Base-by-base conservation (phyloP, 2,329 filamentous ascomycete species). In the Fusarium equiseti region DNA sequence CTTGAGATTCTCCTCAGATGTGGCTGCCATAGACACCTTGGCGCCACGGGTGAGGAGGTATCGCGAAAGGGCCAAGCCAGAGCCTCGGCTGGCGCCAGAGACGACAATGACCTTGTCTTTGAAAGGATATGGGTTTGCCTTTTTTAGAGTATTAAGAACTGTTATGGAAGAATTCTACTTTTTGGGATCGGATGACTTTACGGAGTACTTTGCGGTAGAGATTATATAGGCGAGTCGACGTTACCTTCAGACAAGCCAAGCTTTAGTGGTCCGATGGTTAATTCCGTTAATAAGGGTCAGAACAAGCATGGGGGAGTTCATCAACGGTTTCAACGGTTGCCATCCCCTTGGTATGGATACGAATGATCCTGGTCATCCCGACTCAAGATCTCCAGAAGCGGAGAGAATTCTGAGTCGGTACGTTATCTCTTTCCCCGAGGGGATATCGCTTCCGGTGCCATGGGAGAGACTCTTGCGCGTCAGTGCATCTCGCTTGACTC, bases 101-200 rank as follows among this genome's bases (percentile, higher is more conserved):
- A 93, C 84, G 60, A 91, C 87, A 70, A 92, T 86, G 27, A 87
- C 88, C 77, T 92, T 91, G 11, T 73, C 67, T 50, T 72, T 49
- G 31, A 76, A 76, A 18, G 71, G 73, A 26, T 73, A 75, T 4
- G 56, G 73, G 65, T 60, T 64, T 42, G 73, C 73, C 73, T 75
- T 75, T 40, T 46, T 72, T 20, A 10, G 15, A 8, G 2, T 13
- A 16, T 10, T 3, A 2, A n/a, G 32, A 18, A 20, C n/a, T 31
- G 35, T 40, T 43, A 12, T 7, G 2, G n/a, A 46, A n/a, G n/a
- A 35, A 50, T 40, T 16, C 15, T 40, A 27, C 56, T 18, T 50
- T 45, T 24, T 51, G 49, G 43, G 11, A 22, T 22, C 4, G 11
- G n/a, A 32, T 22, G 10, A 18, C 2, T 13, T 3, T 54, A 48